Evolutionary conservation across 768 basidiomycete genomes (phyloP), one percentile per base, ranked within the genome.

Genomic region (Leucosporidium yakuticum): DNA sequence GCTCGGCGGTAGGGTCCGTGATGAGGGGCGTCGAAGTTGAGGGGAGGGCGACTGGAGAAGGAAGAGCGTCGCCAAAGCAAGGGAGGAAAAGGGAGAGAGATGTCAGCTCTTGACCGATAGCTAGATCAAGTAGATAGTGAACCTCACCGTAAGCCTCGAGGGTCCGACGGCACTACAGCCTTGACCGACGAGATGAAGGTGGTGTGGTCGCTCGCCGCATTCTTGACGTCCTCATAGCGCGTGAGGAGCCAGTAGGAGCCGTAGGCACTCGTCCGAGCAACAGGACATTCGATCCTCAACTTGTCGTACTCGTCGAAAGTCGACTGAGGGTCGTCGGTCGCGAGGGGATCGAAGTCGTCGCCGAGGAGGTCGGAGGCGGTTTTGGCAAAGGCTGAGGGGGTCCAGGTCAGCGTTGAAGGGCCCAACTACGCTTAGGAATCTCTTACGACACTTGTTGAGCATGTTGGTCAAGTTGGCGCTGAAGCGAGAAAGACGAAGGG

Each of bases 41-140:
- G 70, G 27, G 51, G 70, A 54, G 60, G 70, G 59, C 63, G 70
- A 25, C 56, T 71, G 70, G 69, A 55, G n/a, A n/a, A n/a, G n/a
- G n/a, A n/a, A 71, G 29, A 70, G 68, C 44, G 69, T 70, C 25
- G 67, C 63, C 25, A 65, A 61, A 19, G 51, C 59, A 29, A 60
- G 55, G 4, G 68, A 29, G 8, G 59, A 34, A 4, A 51, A 23
- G 34, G 6, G 34, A 36, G 34, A 36, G 12, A 12, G 12, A 12
- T 5, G 34, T 36, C 34, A 36, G 34, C 34, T 36, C 34, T 5
- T 36, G 34, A 6, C 29, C 39, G 49, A 53, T 60, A 47, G 53
- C 17, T 11, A 17, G 20, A n/a, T 21, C 12, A 7, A 20, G 27
- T 5, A 9, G 61, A 29, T 2, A 4, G 63, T 19, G 20, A 21